Conservation (phyloP, 208 protist species). For the Wallacemonas sp. region DNA sequence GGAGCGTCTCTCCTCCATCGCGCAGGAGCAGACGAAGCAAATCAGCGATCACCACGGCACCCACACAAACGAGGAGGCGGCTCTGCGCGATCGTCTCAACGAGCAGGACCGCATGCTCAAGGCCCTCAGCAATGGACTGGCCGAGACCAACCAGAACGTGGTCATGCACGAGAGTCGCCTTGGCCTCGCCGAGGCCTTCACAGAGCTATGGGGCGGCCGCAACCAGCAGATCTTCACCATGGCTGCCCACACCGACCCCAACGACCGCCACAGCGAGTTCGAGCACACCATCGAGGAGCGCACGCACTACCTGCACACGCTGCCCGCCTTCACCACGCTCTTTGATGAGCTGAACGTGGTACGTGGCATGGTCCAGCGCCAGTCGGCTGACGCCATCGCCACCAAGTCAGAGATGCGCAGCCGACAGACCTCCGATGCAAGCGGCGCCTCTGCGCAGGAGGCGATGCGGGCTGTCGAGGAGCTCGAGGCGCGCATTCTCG, state of each 20-base stretch:
- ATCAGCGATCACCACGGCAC: constrained; percentile 12
- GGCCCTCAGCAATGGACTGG: constrained; percentile 15
- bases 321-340: constrained; percentile 61
- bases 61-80: constrained; percentile 11
- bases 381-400: constrained; percentile 49
- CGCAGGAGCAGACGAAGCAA: not conserved
- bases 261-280: constrained; percentile 19
- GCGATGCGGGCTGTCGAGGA: constrained; percentile 23
- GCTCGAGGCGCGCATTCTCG: constrained; percentile 38
- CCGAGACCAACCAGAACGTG: constrained; percentile 16
- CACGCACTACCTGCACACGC: constrained; percentile 56
- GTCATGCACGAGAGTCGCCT: constrained; percentile 16
- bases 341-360: constrained; percentile 72
- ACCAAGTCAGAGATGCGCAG: constrained; percentile 34
- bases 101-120: constrained; percentile 10
- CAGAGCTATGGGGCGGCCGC: constrained; percentile 54
- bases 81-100: constrained; percentile 20
- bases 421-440: constrained; percentile 19
- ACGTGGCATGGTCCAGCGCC: constrained; percentile 57
- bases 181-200: constrained; percentile 41
- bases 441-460: constrained; percentile 10
- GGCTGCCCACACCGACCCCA: constrained; percentile 27
- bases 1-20: constrained; percentile 6
- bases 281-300: constrained; percentile 55
- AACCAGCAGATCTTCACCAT: constrained; percentile 42